Evolutionary conservation across 1,284 basidiomycete genomes (phyloP).

Genomic region (Ustilago lituana): DNA sequence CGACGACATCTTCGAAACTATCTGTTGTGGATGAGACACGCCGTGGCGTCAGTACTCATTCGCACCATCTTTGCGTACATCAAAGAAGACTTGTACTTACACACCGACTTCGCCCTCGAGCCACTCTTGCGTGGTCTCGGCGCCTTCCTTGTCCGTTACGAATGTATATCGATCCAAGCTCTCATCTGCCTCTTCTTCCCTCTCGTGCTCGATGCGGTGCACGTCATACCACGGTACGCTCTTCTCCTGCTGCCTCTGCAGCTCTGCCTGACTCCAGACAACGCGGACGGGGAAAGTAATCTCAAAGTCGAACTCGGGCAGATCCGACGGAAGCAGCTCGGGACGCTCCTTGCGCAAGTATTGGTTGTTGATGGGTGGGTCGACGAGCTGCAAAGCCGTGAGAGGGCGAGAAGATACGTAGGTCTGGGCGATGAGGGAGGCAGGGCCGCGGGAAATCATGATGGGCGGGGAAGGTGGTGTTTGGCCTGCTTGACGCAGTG

Average conservation of each 20-base stretch:
- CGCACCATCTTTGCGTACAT: neutral
- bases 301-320: conserved; percentile 59
- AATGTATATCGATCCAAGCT: conserved; percentile 57
- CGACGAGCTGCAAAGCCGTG: conserved; percentile 55
- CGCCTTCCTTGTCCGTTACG: conserved; percentile 42
- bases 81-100: conserved; percentile 41
- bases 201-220: conserved; percentile 59
- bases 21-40: conserved; percentile 23
- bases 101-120: conserved; percentile 62
- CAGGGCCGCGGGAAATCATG: conserved; percentile 46
- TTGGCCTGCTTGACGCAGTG: conserved; percentile 27
- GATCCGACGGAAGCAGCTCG: conserved; percentile 25
- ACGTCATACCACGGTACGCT: conserved; percentile 58
- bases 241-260: conserved; percentile 36
- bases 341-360: conserved; percentile 29
- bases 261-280: conserved; percentile 50
- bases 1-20: conserved; percentile 20
- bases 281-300: conserved; percentile 56
- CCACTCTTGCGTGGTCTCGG: conserved; percentile 46
- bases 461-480: conserved; percentile 57
- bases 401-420: conserved; percentile 62
- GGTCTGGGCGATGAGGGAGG: conserved; percentile 51
- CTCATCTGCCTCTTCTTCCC: conserved; percentile 58
- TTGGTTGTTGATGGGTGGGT: conserved; percentile 55
- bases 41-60: neutral